Base-by-base conservation (phyloP, 768 basidiomycete species). In the Amanita pallidorosea region DNA sequence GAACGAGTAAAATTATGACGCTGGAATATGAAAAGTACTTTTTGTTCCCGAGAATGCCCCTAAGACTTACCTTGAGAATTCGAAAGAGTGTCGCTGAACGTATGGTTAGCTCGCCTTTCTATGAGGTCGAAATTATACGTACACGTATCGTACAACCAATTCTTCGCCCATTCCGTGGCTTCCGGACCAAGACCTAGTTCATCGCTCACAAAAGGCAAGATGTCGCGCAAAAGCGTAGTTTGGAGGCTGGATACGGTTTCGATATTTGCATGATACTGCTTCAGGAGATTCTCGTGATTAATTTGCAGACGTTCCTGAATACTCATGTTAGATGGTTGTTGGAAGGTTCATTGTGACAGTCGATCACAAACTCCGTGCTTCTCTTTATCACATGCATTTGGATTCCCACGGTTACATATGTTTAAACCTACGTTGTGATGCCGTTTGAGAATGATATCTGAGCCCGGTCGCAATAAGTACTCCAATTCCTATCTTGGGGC, bases 101-200 rank as follows among this genome's bases (percentile, higher is more conserved):
- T 44, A 59, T 56, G 44, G 18, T 51, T 45, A 51, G 25, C 29
- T 34, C 35, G 25, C 35, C 2, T 41, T 44, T 49, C 48, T 43
- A 48, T 40, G 13, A 45, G 37, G 25, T 29, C 48, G 29, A 29
- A 50, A 44, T 58, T 35, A 47, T 18, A 70, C 78, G 59, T 69
- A 86, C 85, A 68, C 42, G 73, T 75, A 69, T 88, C 85, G 27
- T 70, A 65, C 29, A 86, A 64, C 83, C 83, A 88, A 60, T 77
- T 73, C 34, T 63, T 69, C 23, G 77, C 75, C 76, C 76, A 78
- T 54, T 70, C 66, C 52, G 67, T 64, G 53, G 73, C 72, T 13
- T 68, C 66, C 45, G 67, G 65, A 53, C 68, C 63, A 42, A 84
- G 70, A 35, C 69, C 67, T 25, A 83, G 70, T 60, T 86, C 83